Base-by-base conservation (phyloP, 2,329 filamentous ascomycete species). In the Colletotrichum tropicicola region DNA sequence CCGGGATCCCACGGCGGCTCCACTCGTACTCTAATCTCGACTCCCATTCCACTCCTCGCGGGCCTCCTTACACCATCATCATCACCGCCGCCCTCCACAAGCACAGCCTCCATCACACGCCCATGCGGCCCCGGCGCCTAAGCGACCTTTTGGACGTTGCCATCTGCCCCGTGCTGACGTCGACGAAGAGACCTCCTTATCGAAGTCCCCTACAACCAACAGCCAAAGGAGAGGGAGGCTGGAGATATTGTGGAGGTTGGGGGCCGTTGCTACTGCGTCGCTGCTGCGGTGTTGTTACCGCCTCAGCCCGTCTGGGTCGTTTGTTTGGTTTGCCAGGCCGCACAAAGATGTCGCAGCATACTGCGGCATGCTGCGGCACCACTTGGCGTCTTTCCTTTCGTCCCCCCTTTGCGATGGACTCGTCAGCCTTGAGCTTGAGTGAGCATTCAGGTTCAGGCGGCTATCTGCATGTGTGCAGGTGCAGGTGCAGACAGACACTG, bases 391-490 rank as follows among this genome's bases (percentile, higher is more conserved):
- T 44, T 37, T 21, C 12, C 43, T 35, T 41, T 37, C 5, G n/a
- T 1, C 5, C n/a, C 21, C 27, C 19, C 15, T 37, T 25, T 15
- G 28, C 30, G 21, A 30, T 32, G 5, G n/a, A 43, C 25, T 54
- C 51, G n/a, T 23, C 48, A 60, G 57, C 49, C 57, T 47, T 60
- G 3, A n/a, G n/a, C n/a, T n/a, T n/a, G n/a, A n/a, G n/a, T n/a
- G n/a, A n/a, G n/a, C n/a, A 35, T 35, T 15, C 30, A 35, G 15
- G n/a, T 21, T 27, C 30, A 43, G 39, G 62, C 37, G 57, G 49
- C 15, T 54, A 49, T 48, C 27, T 53, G 48, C 61, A 60, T 51
- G 27, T 28, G 32, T 7, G 30, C n/a, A 37, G 15, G 23, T 45
- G 32, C 27, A 30, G 37, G 27, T 27, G 15, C n/a, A n/a, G n/a